phyloP scores from a whole-genome alignment of 1,139 yeast genomes.

The Meyerozyma elateridarum region DNA sequence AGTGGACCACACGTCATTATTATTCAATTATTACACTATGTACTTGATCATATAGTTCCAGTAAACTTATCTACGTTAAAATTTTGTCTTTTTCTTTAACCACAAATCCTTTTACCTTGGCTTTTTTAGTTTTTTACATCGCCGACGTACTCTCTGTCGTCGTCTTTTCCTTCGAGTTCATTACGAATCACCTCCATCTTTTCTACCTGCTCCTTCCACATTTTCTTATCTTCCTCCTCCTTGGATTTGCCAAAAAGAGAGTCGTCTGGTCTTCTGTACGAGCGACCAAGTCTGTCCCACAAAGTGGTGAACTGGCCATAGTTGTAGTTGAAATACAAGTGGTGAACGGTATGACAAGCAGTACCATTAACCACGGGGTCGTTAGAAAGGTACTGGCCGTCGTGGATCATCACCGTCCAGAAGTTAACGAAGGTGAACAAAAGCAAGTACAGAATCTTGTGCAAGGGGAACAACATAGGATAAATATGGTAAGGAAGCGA shows the following conservation, averaged over 20 bases:
- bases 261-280: slow-evolving; percentile 88
- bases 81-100: too few relatives aligned
- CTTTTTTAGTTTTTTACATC: too few relatives aligned
- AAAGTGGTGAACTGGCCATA: slow-evolving; percentile 97
- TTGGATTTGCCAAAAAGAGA: slow-evolving; percentile 69
- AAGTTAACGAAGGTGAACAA: slow-evolving; percentile 88
- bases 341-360: slow-evolving; percentile 97
- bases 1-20: too few relatives aligned
- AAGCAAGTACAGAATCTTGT: slow-evolving; percentile 74
- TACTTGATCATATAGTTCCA: too few relatives aligned
- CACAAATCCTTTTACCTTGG: too few relatives aligned
- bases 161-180: slow-evolving; percentile 69
- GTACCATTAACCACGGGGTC: slow-evolving; percentile 96
- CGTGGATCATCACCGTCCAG: slow-evolving; percentile 99
- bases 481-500: slow-evolving; percentile 88
- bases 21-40: too few relatives aligned
- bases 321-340: slow-evolving; percentile 92
- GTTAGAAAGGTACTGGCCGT: slow-evolving; percentile 90
- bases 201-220: slow-evolving; percentile 69
- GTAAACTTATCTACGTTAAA: too few relatives aligned
- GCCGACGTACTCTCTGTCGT: slow-evolving; percentile 44
- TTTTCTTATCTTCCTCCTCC: slow-evolving; percentile 39
- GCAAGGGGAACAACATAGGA: slow-evolving; percentile 89
- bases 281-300: slow-evolving; percentile 95
- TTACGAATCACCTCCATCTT: slow-evolving; percentile 79